Base-by-base conservation (phyloP, 2,329 filamentous ascomycete species). In the Arthrobotrys sinensis region DNA sequence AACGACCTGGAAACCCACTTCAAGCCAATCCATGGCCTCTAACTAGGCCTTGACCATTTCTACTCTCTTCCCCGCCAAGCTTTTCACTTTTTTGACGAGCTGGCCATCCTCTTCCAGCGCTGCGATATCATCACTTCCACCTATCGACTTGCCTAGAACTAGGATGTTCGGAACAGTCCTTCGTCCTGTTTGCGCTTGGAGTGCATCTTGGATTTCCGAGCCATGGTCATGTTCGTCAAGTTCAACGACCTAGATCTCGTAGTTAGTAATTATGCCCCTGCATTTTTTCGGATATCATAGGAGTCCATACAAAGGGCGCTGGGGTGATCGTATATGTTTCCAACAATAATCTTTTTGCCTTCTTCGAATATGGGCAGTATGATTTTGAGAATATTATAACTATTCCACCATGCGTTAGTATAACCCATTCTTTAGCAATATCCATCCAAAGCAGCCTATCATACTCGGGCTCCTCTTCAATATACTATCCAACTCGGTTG, bases 381-480 rank as follows among this genome's bases (percentile, higher is more conserved):
- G 92, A 90, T 85, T 99, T 98, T 80, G 94, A 97, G 86, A 98
- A 98, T 82, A 99, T 93, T 83, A 97, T 92, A 77, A 98, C 93
- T 96, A 80, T 32, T 11, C 2, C 12, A 76, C 82, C 38, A 45
- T 28, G 6, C 12, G 68, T 63, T 80, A 48, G 53, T 69, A 67
- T 10, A 48, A 52, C 7, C 48, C 16, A 43, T n/a, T 43, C 48
- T 11, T 4, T 16, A 53, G 14, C 28, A 53, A 53, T n/a, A 10
- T 10, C 48, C 14, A 14, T 40, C n/a, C 10, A 21, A 38, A 4
- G 8, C 6, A 40, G 6, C 3, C 50, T 14, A 10, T 86, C 89
- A 81, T 89, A 96, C 93, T 91, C 14, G 95, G 94, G 2, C 93
- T 90, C 83, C 90, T 91, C 86, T 94, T 96, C 80, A 98, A 85